Conservation (phyloP, 164 flowering plant species). For the Vitis riparia region DNA sequence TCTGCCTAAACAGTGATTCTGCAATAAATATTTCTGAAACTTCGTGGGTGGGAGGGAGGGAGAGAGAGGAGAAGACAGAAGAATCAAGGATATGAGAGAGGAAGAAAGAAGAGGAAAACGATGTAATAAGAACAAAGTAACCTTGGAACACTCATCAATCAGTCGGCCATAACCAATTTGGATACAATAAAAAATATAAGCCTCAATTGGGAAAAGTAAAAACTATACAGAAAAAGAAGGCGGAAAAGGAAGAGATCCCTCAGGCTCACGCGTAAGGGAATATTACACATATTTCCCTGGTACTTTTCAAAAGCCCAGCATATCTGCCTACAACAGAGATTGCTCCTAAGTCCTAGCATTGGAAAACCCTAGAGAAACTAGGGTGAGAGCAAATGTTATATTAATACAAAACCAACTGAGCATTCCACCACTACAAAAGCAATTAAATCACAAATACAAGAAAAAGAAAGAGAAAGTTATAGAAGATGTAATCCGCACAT, state of each 20-base stretch:
- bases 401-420: neutral
- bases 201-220: neutral
- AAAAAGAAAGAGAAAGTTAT: neutral
- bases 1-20: too few relatives aligned
- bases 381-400: neutral
- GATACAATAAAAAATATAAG: neutral
- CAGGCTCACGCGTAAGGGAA: neutral
- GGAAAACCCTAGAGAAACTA: conserved; percentile 4
- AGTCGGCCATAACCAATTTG: neutral
- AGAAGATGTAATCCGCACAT: conserved; percentile 5
- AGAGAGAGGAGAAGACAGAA: neutral
- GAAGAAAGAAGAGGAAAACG: neutral
- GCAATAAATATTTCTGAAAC: too few relatives aligned
- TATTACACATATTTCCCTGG: conserved; percentile 1
- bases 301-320: conserved; percentile 16
- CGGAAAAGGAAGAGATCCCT: conserved; percentile 5
- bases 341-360: too few relatives aligned
- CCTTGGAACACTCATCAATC: neutral
- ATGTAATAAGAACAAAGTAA: too few relatives aligned
- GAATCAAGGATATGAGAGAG: neutral
- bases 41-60: too few relatives aligned
- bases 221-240: too few relatives aligned
- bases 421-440: conserved; percentile 6
- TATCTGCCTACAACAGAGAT: neutral
- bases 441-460: conserved; percentile 8